Base-by-base conservation (phyloP, 208 protist genomes). In the Leishmania mexicana region DNA sequence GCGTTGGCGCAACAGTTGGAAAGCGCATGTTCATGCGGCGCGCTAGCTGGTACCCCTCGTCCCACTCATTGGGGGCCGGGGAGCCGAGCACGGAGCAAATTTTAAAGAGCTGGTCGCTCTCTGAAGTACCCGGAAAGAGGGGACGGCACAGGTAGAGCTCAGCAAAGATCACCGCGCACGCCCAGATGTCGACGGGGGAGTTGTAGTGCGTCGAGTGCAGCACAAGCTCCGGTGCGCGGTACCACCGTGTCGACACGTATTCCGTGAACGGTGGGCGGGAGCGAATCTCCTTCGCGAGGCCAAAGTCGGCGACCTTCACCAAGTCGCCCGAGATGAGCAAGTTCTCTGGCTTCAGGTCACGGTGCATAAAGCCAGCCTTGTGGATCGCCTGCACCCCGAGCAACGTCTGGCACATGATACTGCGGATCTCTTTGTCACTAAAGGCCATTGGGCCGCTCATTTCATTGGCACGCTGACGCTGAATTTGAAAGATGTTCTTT, bases 181-280 rank as follows among this genome's bases (percentile, higher is more conserved):
- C 96, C 98, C 99, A 99, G 65, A 99, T 96, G 83, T 99, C 99
- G 85, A 99, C 99, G 53, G 99, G 98, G 62, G 96, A 98, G 76
- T 96, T 96, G 88, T 99, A 99, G 84, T 98, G 97, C 13, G 98
- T 98, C 54, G 99, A 98, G 71, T 98, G 99, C 13, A 99, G 90
- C 49, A 99, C 92, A 79, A 99, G 98, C 88, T 99, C 99, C 4
- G 99, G 99, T 7, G 99, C 95, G 40, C 99, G 94, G 85, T 99
- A 99, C 98, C 99, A 99, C 19, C 99, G 94, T 4, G 99, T 99
- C 38, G 97, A 99, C 65, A 99, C 99, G 89, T 99, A 99, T 82
- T 99, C 98, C 0, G 98, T 99, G 88, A 99, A 99, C 0, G 99
- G 98, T 71, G 97, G 97, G 53, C 99, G 94, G 7, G 97, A 98